Conservation (phyloP, 306 rosid species). For the Lathyrus aphaca region DNA sequence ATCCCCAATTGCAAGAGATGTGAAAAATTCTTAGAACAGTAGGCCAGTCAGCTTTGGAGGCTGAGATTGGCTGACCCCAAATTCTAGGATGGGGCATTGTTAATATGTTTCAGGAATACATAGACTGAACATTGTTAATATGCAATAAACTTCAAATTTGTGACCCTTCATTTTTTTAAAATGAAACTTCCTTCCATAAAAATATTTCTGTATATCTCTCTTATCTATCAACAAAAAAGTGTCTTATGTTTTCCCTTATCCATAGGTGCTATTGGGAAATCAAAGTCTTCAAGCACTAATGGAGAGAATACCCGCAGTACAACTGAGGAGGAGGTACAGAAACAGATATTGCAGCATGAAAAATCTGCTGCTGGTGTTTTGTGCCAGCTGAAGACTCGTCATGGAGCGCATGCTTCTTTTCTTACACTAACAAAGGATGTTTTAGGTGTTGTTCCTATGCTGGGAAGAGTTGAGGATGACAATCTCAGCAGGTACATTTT, state of each 20-base stretch:
- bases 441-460: slow-evolving; percentile 76
- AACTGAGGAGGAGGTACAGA: slow-evolving; percentile 52
- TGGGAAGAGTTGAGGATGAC: slow-evolving; percentile 70
- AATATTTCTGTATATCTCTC: slow-evolving; percentile 23
- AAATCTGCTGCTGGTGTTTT: slow-evolving; percentile 76
- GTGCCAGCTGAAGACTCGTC: slow-evolving; percentile 60
- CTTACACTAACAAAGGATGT: slow-evolving; percentile 61
- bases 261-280: slow-evolving; percentile 56
- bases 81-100: not conserved
- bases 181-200: not conserved
- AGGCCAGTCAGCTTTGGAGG: not conserved
- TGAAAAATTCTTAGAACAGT: not conserved
- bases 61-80: not conserved
- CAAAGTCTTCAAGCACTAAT: slow-evolving; percentile 51
- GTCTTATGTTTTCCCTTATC: slow-evolving; percentile 26
- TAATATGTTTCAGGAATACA: slow-evolving; percentile 13
- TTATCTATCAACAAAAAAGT: slow-evolving; percentile 30
- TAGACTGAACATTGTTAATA: slow-evolving; percentile 23
- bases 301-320: slow-evolving; percentile 42
- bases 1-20: slow-evolving; percentile 2
- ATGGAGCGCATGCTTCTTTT: slow-evolving; percentile 55
- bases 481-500: slow-evolving; percentile 69
- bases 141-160: slow-evolving; percentile 19
- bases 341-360: slow-evolving; percentile 61
- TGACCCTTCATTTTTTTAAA: slow-evolving; percentile 1